These are phyloP conservation scores for Penicillium frequentans DNA, from an alignment of 2,329 filamentous ascomycete genomes.

Conservation along the genomic window DNA sequence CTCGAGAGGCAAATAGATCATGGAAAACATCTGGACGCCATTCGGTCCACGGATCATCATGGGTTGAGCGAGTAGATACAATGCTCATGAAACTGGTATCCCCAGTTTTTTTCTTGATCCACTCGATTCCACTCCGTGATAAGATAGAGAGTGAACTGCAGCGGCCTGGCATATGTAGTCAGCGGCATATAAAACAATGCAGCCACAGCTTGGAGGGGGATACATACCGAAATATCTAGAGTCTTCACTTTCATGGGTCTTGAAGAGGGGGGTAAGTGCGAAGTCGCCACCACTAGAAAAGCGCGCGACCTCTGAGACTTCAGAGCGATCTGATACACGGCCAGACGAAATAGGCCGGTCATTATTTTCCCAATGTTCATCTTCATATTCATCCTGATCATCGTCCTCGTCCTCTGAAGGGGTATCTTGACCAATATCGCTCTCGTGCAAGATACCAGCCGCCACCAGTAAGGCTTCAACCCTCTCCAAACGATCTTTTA, in stretches of 20 bases:
- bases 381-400: background rate
- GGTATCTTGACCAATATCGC: slow-evolving; percentile 61
- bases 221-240: slow-evolving; percentile 70
- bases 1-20: slow-evolving; percentile 78
- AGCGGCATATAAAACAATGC: background rate
- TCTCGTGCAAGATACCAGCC: slow-evolving; percentile 78
- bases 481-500: slow-evolving; percentile 86
- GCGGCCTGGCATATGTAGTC: slow-evolving; percentile 59
- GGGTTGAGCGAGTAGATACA: slow-evolving; percentile 76
- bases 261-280: slow-evolving; percentile 73
- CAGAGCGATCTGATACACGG: slow-evolving; percentile 5
- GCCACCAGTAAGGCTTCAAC: slow-evolving; percentile 86
- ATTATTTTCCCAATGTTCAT: slow-evolving; percentile 2
- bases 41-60: slow-evolving; percentile 86
- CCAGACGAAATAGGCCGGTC: slow-evolving; percentile 3
- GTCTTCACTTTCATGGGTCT: slow-evolving; percentile 85
- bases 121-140: slow-evolving; percentile 91
- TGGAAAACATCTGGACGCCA: slow-evolving; percentile 97
- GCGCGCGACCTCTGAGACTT: slow-evolving; percentile 7
- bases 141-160: slow-evolving; percentile 96
- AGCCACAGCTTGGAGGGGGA: background rate
- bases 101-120: slow-evolving; percentile 96
- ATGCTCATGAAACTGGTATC: slow-evolving; percentile 85
- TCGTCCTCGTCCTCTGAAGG: slow-evolving; percentile 20
- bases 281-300: slow-evolving; percentile 39